Base-by-base conservation (phyloP, 495 filamentous ascomycete species). In the Aspergillus leporis region DNA sequence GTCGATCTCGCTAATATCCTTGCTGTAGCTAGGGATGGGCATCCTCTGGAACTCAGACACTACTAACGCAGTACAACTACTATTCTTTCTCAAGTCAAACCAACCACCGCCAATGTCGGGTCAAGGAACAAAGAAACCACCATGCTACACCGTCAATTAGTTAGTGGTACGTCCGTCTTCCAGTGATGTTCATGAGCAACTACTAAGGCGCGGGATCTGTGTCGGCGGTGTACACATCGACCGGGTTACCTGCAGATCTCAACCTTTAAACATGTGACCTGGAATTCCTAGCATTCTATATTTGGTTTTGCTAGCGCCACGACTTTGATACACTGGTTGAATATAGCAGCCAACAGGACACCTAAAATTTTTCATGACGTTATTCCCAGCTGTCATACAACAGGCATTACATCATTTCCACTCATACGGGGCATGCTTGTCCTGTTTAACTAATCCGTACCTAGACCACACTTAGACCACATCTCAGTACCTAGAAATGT, bases 271-370 rank as follows among this genome's bases (percentile, higher is more conserved):
- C 38, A 41, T n/a, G 34, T 41, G 38, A 14, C 38, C 14, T 14
- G 38, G 38, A 41, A 16, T 41, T 41, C 14, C 38, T 41, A n/a
- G 38, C 38, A 41, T 41, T 41, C 38, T 41, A 41, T n/a, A 41
- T 36, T 2, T 10, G 9, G 10, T 36, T 36, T 36, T 9, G 32
- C 8, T 3, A 36, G 25, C 32, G 8, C 8, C 32, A 36, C 9
- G 32, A 8, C 32, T 10, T 14, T 14, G 8, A 36, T 36, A 5
- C 10, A 5, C 32, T 14, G 8, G 32, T 36, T 36, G 1, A n/a
- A 12, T 38, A 38, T 38, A 3, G 6, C 38, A n/a, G 16, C 38
- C 38, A n/a, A 41, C 38, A 3, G 14, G 38, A 16, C 14, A 16
- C n/a, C 38, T 41, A 1, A 18, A 41, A 41, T 41, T 16, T 3